phyloP scores from a whole-genome alignment of 2,329 filamentous ascomycete species.

The Phyllosticta ampelicida region DNA sequence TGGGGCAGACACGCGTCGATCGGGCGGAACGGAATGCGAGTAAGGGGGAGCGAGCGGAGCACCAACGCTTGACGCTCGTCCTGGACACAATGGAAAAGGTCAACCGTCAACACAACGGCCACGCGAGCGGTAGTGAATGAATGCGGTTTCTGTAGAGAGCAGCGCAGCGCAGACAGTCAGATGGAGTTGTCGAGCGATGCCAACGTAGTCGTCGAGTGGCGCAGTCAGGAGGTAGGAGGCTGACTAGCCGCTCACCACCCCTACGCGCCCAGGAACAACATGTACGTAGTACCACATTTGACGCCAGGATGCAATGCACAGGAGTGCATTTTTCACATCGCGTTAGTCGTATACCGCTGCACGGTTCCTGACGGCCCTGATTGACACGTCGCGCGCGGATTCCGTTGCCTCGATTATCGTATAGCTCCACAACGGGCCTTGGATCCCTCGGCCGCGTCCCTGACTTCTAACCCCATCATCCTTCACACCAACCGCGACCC shows the following conservation, averaged over 20 bases:
- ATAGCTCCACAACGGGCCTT: background rate
- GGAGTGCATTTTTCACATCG: background rate
- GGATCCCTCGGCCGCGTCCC: background rate
- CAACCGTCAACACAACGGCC: background rate
- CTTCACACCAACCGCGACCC: background rate
- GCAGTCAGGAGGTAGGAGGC: background rate
- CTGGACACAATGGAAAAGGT: background rate
- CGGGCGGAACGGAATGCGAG: conserved; percentile 6
- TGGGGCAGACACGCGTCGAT: conserved; percentile 1
- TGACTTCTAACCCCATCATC: background rate
- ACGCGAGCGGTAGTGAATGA: background rate
- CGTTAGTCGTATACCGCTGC: background rate
- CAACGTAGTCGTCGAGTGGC: background rate
- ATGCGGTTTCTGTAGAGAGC: background rate
- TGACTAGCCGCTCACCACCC: background rate
- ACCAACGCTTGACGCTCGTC: background rate
- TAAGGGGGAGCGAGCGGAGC: conserved; percentile 1
- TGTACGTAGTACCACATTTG: background rate
- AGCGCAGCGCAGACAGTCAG: no score
- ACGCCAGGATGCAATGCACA: background rate
- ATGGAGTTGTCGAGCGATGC: background rate
- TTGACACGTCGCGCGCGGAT: background rate
- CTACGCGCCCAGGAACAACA: no score
- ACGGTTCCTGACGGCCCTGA: background rate
- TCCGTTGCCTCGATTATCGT: background rate